Conservation (phyloP, 306 rosid species). For the Castanea crenata region DNA sequence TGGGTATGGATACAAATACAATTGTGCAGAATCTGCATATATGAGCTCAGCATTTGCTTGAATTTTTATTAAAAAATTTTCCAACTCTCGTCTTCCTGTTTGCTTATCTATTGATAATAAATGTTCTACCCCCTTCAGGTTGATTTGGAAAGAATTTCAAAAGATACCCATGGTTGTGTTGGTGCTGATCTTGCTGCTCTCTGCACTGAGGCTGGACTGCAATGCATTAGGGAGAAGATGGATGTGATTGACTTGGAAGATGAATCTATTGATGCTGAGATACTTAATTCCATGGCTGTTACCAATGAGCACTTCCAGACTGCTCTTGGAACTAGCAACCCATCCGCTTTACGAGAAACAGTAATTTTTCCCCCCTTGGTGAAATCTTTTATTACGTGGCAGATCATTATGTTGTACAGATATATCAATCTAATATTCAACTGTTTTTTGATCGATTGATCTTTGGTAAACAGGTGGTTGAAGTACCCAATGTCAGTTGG, state of each 20-base stretch:
- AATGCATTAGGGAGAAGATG: slow-evolving; percentile 76
- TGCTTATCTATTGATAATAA: slow-evolving; percentile 3
- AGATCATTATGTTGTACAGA: background rate
- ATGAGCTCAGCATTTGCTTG: background rate
- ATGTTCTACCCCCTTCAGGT: slow-evolving; percentile 31
- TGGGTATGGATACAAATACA: background rate
- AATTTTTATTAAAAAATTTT: background rate
- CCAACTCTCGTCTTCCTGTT: background rate
- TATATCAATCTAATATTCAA: background rate
- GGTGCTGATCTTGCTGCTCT: slow-evolving; percentile 78
- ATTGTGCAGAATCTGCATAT: background rate
- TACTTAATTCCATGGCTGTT: slow-evolving; percentile 64
- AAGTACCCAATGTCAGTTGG: slow-evolving; percentile 60
- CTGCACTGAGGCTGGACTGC: slow-evolving; percentile 71
- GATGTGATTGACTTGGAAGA: slow-evolving; percentile 68
- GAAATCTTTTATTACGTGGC: background rate
- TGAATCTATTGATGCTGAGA: slow-evolving; percentile 61
- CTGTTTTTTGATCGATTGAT: slow-evolving; percentile 3
- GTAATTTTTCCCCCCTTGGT: slow-evolving; percentile 21
- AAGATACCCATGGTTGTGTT: slow-evolving; percentile 66
- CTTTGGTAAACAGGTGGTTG: slow-evolving; percentile 43
- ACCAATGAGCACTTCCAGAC: slow-evolving; percentile 68
- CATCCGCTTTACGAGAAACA: slow-evolving; percentile 69
- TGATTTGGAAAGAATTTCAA: slow-evolving; percentile 57
- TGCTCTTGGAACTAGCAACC: slow-evolving; percentile 70